Percentiles rank a stretch among this genome's conserved stretches.
phyloP scores from a whole-genome alignment of 192 early-diverging fungal genomes.

The Spinellus fusiger region DNA sequence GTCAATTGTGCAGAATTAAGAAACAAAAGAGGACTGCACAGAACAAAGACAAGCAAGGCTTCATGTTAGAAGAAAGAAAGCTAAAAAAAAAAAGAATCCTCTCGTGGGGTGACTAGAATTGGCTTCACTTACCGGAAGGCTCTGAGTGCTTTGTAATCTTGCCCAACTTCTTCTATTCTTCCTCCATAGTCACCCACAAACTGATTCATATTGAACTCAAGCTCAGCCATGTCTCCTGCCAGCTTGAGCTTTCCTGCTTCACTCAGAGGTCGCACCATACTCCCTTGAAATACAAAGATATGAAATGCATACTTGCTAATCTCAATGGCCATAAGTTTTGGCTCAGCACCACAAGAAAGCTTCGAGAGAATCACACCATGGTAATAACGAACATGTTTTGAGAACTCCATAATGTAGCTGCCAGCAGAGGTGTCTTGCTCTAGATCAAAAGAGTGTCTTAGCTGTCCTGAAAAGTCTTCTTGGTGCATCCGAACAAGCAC shows the following conservation, averaged over 20 bases:
- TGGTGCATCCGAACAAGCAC: slow-evolving; percentile 57
- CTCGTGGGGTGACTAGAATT: neutral
- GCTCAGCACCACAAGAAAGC: slow-evolving; percentile 57
- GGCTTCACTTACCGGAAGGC: slow-evolving; percentile 42
- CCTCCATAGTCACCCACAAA: slow-evolving; percentile 50
- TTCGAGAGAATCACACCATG: slow-evolving; percentile 47
- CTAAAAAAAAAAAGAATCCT: no score
- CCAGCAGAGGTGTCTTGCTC: slow-evolving; percentile 40
- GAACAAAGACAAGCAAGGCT: no score
- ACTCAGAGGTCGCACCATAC: slow-evolving; percentile 51
- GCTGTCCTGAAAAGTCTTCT: slow-evolving; percentile 53
- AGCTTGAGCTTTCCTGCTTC: slow-evolving; percentile 62
- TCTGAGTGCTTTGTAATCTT: slow-evolving; percentile 51
- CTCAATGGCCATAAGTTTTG: slow-evolving; percentile 44
- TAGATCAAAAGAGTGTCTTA: slow-evolving; percentile 10
- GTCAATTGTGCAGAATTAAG: slow-evolving; percentile 50
- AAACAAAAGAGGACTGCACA: slow-evolving; percentile 54
- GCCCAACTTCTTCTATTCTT: slow-evolving; percentile 54
- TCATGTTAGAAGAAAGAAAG: no score
- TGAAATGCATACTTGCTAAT: slow-evolving; percentile 34
- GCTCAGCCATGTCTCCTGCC: slow-evolving; percentile 64
- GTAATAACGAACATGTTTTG: slow-evolving; percentile 50
- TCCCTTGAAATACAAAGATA: slow-evolving; percentile 64
- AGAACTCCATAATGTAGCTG: slow-evolving; percentile 55
- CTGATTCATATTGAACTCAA: slow-evolving; percentile 64